Conservation (phyloP, 768 basidiomycete species). For the Boletus subparvulus region DNA sequence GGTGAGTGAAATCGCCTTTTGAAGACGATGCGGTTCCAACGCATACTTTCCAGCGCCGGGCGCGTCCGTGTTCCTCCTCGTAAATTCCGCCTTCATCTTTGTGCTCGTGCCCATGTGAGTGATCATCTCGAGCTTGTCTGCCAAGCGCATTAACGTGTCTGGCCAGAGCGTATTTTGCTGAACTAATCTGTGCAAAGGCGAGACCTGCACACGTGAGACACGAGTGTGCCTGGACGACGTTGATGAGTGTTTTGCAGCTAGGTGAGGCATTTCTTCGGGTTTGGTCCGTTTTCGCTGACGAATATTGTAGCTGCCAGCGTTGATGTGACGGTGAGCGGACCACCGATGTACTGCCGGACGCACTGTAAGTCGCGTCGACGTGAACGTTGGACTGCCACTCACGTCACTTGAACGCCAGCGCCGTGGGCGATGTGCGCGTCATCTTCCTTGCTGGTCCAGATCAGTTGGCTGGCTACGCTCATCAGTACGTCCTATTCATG, state of each 20-base stretch:
- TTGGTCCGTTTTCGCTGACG: not conserved
- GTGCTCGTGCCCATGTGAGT: slow-evolving; percentile 35
- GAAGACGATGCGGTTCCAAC: not conserved
- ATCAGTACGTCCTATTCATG: slow-evolving; percentile 39
- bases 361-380: slow-evolving; percentile 32
- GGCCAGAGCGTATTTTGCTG: slow-evolving; percentile 33
- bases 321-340: slow-evolving; percentile 44
- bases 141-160: not conserved
- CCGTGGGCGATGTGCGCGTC: slow-evolving; percentile 49
- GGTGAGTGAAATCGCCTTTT: slow-evolving; percentile 31
- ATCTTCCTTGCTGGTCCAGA: slow-evolving; percentile 44
- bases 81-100: slow-evolving; percentile 42
- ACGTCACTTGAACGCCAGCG: slow-evolving; percentile 22
- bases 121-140: not conserved
- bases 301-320: slow-evolving; percentile 46
- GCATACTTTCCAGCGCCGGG: slow-evolving; percentile 39
- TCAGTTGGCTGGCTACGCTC: slow-evolving; percentile 49
- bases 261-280: slow-evolving; percentile 35
- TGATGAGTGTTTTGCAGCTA: slow-evolving; percentile 49
- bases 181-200: slow-evolving; percentile 35
- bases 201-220: slow-evolving; percentile 45
- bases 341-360: slow-evolving; percentile 35
- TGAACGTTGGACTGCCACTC: slow-evolving; percentile 2
- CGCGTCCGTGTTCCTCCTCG: slow-evolving; percentile 48
- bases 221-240: slow-evolving; percentile 57